A percentile compares a stretch with the other conserved stretches of the same genome.
Evolutionary conservation across 345 rosid species (phyloP).

Genomic region (Aurinia saxatilis): DNA sequence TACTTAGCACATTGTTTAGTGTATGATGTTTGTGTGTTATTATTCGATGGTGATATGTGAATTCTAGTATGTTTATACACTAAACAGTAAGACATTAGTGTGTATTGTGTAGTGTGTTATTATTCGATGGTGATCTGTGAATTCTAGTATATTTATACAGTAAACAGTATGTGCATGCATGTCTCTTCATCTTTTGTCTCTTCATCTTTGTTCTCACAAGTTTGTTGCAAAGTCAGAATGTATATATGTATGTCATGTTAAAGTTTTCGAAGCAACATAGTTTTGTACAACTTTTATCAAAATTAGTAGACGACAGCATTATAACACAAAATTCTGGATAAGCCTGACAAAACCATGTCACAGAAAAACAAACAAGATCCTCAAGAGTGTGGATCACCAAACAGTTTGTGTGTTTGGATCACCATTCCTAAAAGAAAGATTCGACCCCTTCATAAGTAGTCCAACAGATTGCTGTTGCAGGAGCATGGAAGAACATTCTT

Average conservation of each 20-base stretch:
- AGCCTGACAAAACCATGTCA: constrained; percentile 8
- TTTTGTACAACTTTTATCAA: constrained; percentile 11
- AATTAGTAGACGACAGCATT: not conserved
- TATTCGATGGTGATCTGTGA: too few relatives aligned
- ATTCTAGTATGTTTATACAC: too few relatives aligned
- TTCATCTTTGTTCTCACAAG: too few relatives aligned
- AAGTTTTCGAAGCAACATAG: not conserved
- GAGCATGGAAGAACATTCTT: constrained; percentile 68
- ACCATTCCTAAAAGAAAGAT: constrained; percentile 39
- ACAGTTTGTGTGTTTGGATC: constrained; percentile 10
- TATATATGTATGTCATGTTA: not conserved
- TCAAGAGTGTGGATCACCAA: constrained; percentile 5
- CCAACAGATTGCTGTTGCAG: constrained; percentile 70
- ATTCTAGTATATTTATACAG: too few relatives aligned
- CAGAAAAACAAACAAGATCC: not conserved
- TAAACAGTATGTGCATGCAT: too few relatives aligned
- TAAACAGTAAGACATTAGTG: too few relatives aligned
- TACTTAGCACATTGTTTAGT: too few relatives aligned
- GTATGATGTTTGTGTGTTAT: too few relatives aligned
- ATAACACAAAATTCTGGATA: constrained; percentile 1
- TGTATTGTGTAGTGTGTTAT: too few relatives aligned
- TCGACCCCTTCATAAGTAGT: constrained; percentile 64
- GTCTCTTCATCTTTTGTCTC: too few relatives aligned
- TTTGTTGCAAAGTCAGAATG: too few relatives aligned
- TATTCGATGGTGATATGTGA: too few relatives aligned